Percentiles rank a stretch among this genome's conserved stretches.
Conservation (phyloP, 2,329 filamentous ascomycete species). For the Fonsecaea monophora region DNA sequence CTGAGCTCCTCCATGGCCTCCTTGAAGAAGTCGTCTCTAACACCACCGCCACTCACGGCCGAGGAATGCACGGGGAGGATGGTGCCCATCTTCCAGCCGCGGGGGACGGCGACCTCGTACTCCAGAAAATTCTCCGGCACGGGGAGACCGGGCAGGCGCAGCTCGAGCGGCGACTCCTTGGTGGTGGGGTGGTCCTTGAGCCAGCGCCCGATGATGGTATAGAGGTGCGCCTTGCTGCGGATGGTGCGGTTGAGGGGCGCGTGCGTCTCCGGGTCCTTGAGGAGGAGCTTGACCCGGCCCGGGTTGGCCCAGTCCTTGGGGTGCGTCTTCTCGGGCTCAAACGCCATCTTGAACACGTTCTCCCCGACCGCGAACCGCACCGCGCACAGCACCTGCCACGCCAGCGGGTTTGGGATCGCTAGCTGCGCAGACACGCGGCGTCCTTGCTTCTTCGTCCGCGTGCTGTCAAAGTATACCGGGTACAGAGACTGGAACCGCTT, state of each 20-base stretch:
- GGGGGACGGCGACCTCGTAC: conserved; percentile 74
- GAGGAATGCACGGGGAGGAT: conserved; percentile 87
- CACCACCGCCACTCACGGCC: conserved; percentile 88
- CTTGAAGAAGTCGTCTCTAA: conserved; percentile 92
- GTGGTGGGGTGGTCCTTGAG: conserved; percentile 79
- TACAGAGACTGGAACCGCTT: conserved; percentile 88
- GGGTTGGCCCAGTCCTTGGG: conserved; percentile 98
- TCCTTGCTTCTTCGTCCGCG: conserved; percentile 75
- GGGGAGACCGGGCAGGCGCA: conserved; percentile 76
- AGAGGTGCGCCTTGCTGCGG: conserved; percentile 86
- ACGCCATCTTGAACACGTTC: conserved; percentile 63
- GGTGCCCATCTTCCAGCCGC: conserved; percentile 88
- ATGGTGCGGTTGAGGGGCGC: conserved; percentile 59
- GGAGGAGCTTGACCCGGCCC: conserved; percentile 79
- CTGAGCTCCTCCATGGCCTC: conserved; percentile 97
- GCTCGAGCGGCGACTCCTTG: conserved; percentile 71
- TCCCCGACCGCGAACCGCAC: conserved; percentile 64
- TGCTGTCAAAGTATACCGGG: conserved; percentile 88
- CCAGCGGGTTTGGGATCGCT: conserved; percentile 84
- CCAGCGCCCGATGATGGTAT: conserved; percentile 77
- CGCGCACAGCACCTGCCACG: conserved; percentile 87
- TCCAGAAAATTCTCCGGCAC: conserved; percentile 72
- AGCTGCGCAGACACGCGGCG: conserved; percentile 75
- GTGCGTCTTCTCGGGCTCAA: conserved; percentile 91
- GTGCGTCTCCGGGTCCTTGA: conserved; percentile 63